Base-by-base conservation (phyloP, 495 filamentous ascomycete species). In the Tetracladium setigerum region DNA sequence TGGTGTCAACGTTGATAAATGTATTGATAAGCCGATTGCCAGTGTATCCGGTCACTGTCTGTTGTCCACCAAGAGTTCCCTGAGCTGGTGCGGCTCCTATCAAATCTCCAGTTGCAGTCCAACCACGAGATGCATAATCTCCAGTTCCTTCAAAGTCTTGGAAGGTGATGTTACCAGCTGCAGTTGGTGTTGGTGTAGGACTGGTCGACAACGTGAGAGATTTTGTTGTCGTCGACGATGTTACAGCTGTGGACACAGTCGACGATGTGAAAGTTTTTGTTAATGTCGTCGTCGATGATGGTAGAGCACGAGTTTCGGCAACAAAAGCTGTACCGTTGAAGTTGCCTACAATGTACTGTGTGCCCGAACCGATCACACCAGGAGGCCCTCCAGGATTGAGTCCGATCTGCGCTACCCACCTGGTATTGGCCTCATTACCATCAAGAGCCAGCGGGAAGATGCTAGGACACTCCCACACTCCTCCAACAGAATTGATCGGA, bases 291-390 rank as follows among this genome's bases (percentile, higher is more conserved):
- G 35, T 38, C 8, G 35, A 38, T 3, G 35, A 2, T 14, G n/a
- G 35, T 8, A 38, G 8, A 18, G 14, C 17, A 18, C 17, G 14
- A 15, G 35, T 14, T 22, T 63, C 58, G 2, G 55, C 35, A 3
- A 46, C 42, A 35, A 67, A 68, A 0, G 38, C 48, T 0, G 53
- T 62, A 5, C 65, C 64, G 33, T 68, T 51, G 39, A 68, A 68
- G 8, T 53, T 37, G 10, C 65, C 65, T 4, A 66, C 31, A 27
- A 67, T 53, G 17, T 63, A 68, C 46, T 68, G 37, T 7, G 16
- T 30, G 11, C 45, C 45, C 13, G 45, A 30, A 18, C 35, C 35
- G 8, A 14, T 38, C 3, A 18, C 14, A 18, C n/a, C 17, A 18
- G 35, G 14, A 38, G 17, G 14, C 6, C 17, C 35, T 18, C 35